Conservation (phyloP, 805 yeast genomes). For the Metschnikowia borealis region DNA sequence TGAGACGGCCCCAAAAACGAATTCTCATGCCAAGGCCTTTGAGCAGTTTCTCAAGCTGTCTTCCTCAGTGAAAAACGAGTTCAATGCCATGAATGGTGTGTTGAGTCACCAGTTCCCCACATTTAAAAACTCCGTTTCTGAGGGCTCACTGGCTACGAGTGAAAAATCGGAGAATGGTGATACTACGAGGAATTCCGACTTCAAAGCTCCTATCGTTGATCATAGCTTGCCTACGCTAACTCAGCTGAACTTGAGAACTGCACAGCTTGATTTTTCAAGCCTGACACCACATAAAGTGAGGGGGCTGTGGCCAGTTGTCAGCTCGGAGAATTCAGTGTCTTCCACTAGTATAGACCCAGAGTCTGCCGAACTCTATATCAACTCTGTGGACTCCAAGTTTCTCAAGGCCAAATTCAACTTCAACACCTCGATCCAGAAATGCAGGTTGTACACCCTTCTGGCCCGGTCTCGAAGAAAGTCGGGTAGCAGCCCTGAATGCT, state of each 20-base stretch:
- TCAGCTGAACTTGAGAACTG: not conserved
- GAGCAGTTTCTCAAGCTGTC: conserved; percentile 1
- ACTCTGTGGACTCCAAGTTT: conserved; percentile 11
- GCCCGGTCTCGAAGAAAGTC: not conserved
- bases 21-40: not conserved
- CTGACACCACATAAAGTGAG: not conserved
- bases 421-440: conserved; percentile 12
- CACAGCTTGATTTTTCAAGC: not conserved
- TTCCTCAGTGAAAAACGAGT: conserved; percentile 1
- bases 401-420: conserved; percentile 14
- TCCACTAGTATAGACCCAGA: not conserved
- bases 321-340: conserved; percentile 1
- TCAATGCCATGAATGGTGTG: conserved; percentile 3
- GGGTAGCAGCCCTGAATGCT: not conserved
- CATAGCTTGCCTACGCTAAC: conserved; percentile 1
- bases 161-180: not conserved
- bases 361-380: conserved; percentile 3
- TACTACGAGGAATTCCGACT: not conserved
- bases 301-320: not conserved
- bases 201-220: not conserved
- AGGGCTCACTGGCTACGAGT: not conserved
- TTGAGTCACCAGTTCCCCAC: conserved; percentile 3
- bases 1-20: not conserved
- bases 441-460: conserved; percentile 1
- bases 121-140: not conserved